Conservation (phyloP, 139 green algal species). For the Closterium sp. region DNA sequence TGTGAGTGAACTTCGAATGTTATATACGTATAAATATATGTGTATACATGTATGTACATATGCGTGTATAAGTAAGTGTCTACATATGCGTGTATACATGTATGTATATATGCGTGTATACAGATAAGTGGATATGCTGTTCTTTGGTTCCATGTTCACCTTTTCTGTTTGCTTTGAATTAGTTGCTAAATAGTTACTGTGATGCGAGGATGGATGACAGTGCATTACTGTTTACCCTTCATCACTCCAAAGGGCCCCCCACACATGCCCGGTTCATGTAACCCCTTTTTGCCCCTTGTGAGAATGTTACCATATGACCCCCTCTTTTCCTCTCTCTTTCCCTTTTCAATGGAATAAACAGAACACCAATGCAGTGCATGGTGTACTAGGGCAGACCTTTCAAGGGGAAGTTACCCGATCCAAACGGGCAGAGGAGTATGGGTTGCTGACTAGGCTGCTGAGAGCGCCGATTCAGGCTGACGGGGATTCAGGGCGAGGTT, state of each 20-base stretch:
- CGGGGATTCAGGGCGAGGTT: constrained; percentile 2
- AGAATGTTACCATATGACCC: background rate
- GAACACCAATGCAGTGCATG: background rate
- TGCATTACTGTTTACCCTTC: too few species aligned
- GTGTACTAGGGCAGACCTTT: constrained; percentile 32
- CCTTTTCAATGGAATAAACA: background rate
- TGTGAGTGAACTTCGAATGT: background rate
- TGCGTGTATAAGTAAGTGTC: too few species aligned
- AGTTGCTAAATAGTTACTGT: too few species aligned
- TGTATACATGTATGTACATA: too few species aligned
- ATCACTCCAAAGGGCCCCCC: too few species aligned
- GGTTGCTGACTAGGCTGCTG: background rate
- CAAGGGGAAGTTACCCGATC: background rate
- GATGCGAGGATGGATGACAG: background rate
- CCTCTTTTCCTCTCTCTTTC: background rate
- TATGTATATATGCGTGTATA: too few species aligned
- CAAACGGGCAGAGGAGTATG: background rate
- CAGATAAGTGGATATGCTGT: background rate
- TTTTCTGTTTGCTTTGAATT: background rate
- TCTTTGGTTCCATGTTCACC: background rate
- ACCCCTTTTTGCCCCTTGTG: background rate
- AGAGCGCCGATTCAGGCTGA: constrained; percentile 14
- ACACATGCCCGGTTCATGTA: too few species aligned
- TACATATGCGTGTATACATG: too few species aligned
- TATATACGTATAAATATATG: background rate